phyloP scores from a whole-genome alignment of 257 asterid species.

The Primulina tabacum region DNA sequence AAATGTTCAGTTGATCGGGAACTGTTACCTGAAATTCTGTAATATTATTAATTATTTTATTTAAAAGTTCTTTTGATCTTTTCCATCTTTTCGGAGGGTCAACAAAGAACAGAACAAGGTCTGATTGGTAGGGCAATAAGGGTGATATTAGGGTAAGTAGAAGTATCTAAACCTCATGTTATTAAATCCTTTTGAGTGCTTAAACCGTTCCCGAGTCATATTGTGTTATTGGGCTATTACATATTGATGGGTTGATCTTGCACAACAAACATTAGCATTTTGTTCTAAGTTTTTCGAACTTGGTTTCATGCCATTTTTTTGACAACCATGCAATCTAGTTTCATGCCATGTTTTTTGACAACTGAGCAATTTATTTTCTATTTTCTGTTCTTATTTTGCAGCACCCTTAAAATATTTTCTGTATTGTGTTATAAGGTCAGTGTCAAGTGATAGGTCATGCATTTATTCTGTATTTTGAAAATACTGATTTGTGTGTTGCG shows the following conservation, averaged over 20 bases:
- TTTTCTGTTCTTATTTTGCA: background rate
- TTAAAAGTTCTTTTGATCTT: background rate
- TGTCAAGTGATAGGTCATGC: background rate
- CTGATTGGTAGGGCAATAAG: slow-evolving; percentile 4
- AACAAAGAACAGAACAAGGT: background rate
- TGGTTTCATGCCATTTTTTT: no score
- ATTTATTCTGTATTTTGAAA: background rate
- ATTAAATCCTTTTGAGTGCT: background rate
- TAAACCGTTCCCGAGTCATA: background rate
- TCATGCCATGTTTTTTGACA: background rate
- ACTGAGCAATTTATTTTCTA: background rate
- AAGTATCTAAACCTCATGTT: no score
- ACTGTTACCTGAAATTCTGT: no score
- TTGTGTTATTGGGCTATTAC: background rate
- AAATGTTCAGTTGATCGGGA: no score
- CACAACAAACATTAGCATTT: no score
- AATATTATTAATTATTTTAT: background rate
- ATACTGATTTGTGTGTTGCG: slow-evolving; percentile 18
- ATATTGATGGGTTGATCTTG: background rate
- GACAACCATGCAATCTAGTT: no score
- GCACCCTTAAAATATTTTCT: no score
- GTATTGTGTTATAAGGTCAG: background rate
- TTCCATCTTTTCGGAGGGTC: slow-evolving; percentile 8
- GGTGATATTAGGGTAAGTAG: background rate
- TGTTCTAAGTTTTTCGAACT: no score